Conservation (phyloP, 1,139 yeast genomes). For the Hyphopichia buzzinii region DNA sequence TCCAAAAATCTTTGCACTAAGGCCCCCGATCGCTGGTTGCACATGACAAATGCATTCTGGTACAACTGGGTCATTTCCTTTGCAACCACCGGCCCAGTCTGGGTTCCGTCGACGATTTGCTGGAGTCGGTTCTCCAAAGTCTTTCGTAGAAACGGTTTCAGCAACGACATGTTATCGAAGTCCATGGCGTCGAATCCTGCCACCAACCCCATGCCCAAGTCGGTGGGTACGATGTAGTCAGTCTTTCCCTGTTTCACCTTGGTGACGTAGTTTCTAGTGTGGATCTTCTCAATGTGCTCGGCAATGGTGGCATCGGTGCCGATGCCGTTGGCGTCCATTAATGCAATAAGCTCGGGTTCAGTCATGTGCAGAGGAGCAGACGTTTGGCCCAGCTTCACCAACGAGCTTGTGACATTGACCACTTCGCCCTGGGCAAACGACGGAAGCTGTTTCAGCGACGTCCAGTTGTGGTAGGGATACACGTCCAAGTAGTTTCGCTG, state of each 20-base stretch:
- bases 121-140: constrained; percentile 68
- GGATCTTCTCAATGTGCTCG: constrained; percentile 87
- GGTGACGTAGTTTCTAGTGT: constrained; percentile 61
- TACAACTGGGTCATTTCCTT: constrained; percentile 58
- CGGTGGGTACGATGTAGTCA: constrained; percentile 67
- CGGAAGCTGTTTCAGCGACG: constrained; percentile 65
- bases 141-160: constrained; percentile 86
- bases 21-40: constrained; percentile 2
- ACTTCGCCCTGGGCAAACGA: constrained; percentile 55
- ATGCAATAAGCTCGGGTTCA: constrained; percentile 84
- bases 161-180: constrained; percentile 66
- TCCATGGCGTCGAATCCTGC: constrained; percentile 85
- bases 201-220: constrained; percentile 81
- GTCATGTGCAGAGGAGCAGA: constrained; percentile 81
- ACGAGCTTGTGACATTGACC: constrained; percentile 52
- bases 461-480: constrained; percentile 81
- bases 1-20: constrained; percentile 1
- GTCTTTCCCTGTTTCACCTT: constrained; percentile 38
- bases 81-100: constrained; percentile 54
- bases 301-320: constrained; percentile 99
- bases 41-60: constrained; percentile 49
- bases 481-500: constrained; percentile 79
- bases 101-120: constrained; percentile 65
- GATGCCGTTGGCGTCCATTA: constrained; percentile 96
- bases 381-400: constrained; percentile 72